phyloP scores from a whole-genome alignment of 1,284 basidiomycete genomes.

The Marasmius sp. region DNA sequence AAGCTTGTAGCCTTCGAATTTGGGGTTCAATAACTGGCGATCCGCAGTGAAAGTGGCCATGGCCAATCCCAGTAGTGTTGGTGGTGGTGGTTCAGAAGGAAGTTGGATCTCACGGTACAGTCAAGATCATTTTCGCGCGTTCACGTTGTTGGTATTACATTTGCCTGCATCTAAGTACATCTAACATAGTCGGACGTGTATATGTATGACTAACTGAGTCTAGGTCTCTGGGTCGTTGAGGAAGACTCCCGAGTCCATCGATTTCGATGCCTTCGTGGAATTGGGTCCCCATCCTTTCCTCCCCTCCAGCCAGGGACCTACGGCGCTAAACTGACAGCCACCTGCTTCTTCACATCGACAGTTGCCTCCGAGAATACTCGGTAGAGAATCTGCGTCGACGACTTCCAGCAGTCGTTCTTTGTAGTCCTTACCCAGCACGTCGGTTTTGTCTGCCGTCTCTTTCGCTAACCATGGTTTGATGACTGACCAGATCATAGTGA shows the following conservation, averaged over 20 bases:
- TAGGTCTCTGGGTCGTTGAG: too few species aligned
- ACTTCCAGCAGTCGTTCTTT: conserved; percentile 50
- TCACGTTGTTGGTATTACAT: not conserved
- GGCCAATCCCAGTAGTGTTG: not conserved
- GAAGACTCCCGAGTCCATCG: not conserved
- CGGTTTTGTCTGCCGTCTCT: conserved; percentile 66
- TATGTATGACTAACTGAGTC: too few species aligned
- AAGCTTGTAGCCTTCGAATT: conserved; percentile 84
- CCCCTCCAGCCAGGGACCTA: conserved; percentile 69
- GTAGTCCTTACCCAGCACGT: conserved; percentile 62
- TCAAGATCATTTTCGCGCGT: not conserved
- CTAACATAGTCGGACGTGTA: too few species aligned
- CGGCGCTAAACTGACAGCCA: conserved; percentile 60
- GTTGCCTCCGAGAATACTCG: conserved; percentile 33
- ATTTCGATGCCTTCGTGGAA: conserved; percentile 14
- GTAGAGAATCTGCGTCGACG: conserved; percentile 52
- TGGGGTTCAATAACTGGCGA: conserved; percentile 64
- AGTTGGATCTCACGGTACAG: not conserved
- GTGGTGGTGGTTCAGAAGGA: not conserved
- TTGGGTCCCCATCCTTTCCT: conserved; percentile 51
- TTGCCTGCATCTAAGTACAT: too few species aligned
- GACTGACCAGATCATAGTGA: conserved; percentile 67
- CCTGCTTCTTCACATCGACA: conserved; percentile 56
- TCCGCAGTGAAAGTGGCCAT: conserved; percentile 11
- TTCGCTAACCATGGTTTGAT: conserved; percentile 72